phyloP scores from a whole-genome alignment of 1,284 basidiomycete genomes.

The Vanrija sp. region DNA sequence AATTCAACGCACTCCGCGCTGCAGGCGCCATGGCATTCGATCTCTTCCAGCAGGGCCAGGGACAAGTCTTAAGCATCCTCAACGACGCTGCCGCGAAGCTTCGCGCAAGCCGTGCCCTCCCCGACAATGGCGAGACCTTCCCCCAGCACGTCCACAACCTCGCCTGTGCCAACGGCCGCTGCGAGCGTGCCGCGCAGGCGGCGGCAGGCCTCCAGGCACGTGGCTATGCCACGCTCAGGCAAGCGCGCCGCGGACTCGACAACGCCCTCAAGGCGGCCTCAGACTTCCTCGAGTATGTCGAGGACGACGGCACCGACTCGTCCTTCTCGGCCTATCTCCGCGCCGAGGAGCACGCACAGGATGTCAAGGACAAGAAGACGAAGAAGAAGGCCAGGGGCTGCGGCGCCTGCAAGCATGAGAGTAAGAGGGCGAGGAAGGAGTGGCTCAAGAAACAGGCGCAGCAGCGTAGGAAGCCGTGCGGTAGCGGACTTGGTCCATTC shows the following conservation, averaged over 20 bases:
- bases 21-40: background rate
- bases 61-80: background rate
- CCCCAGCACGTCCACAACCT: background rate
- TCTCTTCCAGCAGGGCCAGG: background rate
- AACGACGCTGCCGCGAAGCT: background rate
- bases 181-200: background rate
- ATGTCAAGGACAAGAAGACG: too few relatives aligned
- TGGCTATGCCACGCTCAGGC: slow-evolving; percentile 17
- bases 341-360: too few relatives aligned
- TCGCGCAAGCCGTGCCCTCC: background rate
- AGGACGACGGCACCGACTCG: too few relatives aligned
- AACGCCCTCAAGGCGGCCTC: slow-evolving; percentile 12
- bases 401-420: too few relatives aligned
- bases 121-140: too few relatives aligned
- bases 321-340: too few relatives aligned
- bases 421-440: too few relatives aligned
- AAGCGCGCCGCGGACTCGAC: slow-evolving; percentile 26
- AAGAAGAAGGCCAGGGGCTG: too few relatives aligned
- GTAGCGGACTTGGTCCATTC: too few relatives aligned
- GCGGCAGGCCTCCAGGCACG: slow-evolving; percentile 9
- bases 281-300: background rate
- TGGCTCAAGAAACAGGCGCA: too few relatives aligned
- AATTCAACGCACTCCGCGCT: background rate
- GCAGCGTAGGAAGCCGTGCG: too few relatives aligned
- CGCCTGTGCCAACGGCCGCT: slow-evolving; percentile 7